Base-by-base conservation (phyloP, 2,329 filamentous ascomycete genomes). In the Aspergillus ochraceus region DNA sequence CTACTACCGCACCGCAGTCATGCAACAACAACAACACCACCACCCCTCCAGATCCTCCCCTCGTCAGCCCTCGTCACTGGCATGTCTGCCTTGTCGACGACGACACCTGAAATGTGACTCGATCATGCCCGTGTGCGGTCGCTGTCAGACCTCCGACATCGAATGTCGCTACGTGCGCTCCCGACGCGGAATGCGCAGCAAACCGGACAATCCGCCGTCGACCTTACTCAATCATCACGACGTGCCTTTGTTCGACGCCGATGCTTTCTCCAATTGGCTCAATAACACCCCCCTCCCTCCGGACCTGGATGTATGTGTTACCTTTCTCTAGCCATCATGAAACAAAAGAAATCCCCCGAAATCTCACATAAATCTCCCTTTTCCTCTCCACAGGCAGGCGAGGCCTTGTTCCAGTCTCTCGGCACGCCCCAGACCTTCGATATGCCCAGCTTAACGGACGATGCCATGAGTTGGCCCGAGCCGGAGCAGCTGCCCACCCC, bases 161-260 rank as follows among this genome's bases (percentile, higher is more conserved):
- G 72, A 78, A 39, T 82, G 80, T 59, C 77, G 75, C 58, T 82
- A 81, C 64, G 74, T 80, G 20, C 79, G 80, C 58, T 82, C 80
- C 10, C 71, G 78, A 55, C 74, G 80, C 60, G 80, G 80, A 5
- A 22, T 67, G 29, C 64, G 66, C 14, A 62, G 57, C 5, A 57
- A 59, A 19, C 24, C 26, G 17, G 36, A 50, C 9, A 52, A 51
- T 11, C 14, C 54, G 20, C 39, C 57, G 14, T 32, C 60, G 14
- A 54, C 54, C 12, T 49, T 52, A 5, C n/a, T 62, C 12, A 60
- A 64, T 9, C 61, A 64, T 8, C 61, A 64, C 2, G 57, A 60
- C 12, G 45, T 59, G 32, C 45, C 55, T 6, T 32, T 66, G 26
- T 58, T 65, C 32, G 6, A 24, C 10, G 49, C 26, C 6, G 58